Conservation (phyloP, 2,329 filamentous ascomycete species). For the Aspergillus amoenus region DNA sequence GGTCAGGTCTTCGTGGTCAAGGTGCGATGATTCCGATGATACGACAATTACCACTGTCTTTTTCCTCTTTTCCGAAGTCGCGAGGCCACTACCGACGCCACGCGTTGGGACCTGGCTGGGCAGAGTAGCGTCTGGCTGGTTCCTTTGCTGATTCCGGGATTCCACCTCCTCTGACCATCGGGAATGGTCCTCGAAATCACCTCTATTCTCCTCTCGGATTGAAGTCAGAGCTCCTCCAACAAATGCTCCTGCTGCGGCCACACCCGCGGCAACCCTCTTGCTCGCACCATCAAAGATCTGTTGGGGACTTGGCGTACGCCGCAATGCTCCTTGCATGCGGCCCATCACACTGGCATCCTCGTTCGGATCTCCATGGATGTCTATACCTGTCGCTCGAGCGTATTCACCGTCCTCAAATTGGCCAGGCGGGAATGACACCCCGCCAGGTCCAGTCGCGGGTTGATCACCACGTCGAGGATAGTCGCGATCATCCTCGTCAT, state of each 20-base stretch:
- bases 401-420: conserved; percentile 28
- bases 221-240: conserved; percentile 79
- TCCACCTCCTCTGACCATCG: conserved; percentile 91
- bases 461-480: conserved; percentile 43
- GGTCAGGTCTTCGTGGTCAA: conserved; percentile 57
- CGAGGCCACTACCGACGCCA: conserved; percentile 33
- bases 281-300: conserved; percentile 83
- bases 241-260: conserved; percentile 78
- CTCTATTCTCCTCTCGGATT: conserved; percentile 79
- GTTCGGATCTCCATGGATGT: conserved; percentile 32
- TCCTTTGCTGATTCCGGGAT: conserved; percentile 52
- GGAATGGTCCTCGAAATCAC: conserved; percentile 79
- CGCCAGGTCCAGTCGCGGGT: conserved; percentile 25
- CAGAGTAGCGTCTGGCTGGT: conserved; percentile 24
- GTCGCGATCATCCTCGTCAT: conserved; percentile 67
- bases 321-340: conserved; percentile 76
- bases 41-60: conserved; percentile 88
- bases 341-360: conserved; percentile 65
- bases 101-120: conserved; percentile 32
- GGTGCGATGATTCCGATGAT: conserved; percentile 68
- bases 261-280: conserved; percentile 75
- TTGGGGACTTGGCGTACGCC: conserved; percentile 81
- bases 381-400: conserved; percentile 36
- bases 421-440: conserved; percentile 27
- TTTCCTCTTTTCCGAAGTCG: conserved; percentile 49